phyloP scores from a whole-genome alignment of 345 rosid genomes.

The Aurinia saxatilis region DNA sequence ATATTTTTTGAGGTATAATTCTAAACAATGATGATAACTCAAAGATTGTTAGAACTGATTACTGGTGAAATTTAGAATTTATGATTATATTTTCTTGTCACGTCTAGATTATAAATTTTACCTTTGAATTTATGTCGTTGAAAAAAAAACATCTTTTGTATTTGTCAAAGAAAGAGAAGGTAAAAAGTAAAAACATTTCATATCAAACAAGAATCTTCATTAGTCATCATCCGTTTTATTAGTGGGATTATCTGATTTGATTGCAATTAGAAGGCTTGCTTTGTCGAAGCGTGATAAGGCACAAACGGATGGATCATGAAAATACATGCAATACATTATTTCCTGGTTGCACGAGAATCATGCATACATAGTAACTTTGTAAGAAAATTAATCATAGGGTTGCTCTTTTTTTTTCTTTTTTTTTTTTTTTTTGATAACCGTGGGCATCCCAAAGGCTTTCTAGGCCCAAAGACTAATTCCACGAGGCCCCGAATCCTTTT shows the following conservation, averaged over 20 bases:
- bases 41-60: too few relatives aligned
- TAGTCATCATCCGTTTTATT: slow-evolving; percentile 16
- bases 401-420: not conserved
- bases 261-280: slow-evolving; percentile 3
- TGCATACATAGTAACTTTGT: not conserved
- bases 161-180: not conserved
- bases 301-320: slow-evolving; percentile 8
- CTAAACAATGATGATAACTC: too few relatives aligned
- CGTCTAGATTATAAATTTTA: not conserved
- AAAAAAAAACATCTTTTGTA: not conserved
- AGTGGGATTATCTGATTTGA: not conserved
- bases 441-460: too few relatives aligned
- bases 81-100: too few relatives aligned
- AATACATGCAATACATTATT: not conserved
- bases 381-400: not conserved
- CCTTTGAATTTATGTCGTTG: not conserved
- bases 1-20: too few relatives aligned
- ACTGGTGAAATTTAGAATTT: too few relatives aligned
- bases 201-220: not conserved
- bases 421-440: too few relatives aligned
- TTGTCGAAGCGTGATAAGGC: slow-evolving; percentile 2
- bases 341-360: not conserved
- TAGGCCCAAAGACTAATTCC: too few relatives aligned
- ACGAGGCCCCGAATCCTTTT: too few relatives aligned
- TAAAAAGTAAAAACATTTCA: not conserved